Percentiles rank a stretch among this genome's conserved stretches.
Conservation (phyloP, 108 stramenopile species). For the Cyclotella sp. region DNA sequence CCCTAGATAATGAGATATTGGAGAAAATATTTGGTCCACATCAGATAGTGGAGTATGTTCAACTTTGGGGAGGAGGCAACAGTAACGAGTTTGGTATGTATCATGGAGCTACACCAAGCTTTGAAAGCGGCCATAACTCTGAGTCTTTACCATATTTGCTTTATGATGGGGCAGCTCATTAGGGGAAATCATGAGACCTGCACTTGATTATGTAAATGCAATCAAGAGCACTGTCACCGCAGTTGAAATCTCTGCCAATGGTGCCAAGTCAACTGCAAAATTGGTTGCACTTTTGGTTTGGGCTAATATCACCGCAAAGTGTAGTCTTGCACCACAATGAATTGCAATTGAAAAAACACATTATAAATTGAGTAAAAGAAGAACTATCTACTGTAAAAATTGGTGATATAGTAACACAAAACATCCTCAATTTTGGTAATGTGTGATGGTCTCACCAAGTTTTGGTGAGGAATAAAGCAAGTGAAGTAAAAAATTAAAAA, state of each 20-base stretch:
- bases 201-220: conserved; percentile 79
- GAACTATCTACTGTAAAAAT: background rate
- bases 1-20: conserved; percentile 35
- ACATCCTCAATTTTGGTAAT: too few relatives aligned
- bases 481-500: too few relatives aligned
- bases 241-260: conserved; percentile 78
- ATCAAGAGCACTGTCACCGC: conserved; percentile 75
- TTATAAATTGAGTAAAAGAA: background rate
- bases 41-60: conserved; percentile 56
- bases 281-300: conserved; percentile 72
- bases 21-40: conserved; percentile 59
- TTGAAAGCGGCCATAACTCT: conserved; percentile 53
- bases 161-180: conserved; percentile 67
- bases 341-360: conserved; percentile 13
- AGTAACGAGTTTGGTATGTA: conserved; percentile 60
- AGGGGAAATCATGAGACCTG: conserved; percentile 52
- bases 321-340: conserved; percentile 14
- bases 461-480: too few relatives aligned
- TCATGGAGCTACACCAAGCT: conserved; percentile 73
- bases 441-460: too few relatives aligned
- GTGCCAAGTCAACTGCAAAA: conserved; percentile 80
- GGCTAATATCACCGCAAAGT: conserved; percentile 30
- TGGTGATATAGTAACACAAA: too few relatives aligned
- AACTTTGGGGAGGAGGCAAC: conserved; percentile 41
- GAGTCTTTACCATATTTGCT: conserved; percentile 61